Evolutionary conservation across 2,329 filamentous ascomycete species (phyloP).

Genomic region (Aspergillus transmontanensis): DNA sequence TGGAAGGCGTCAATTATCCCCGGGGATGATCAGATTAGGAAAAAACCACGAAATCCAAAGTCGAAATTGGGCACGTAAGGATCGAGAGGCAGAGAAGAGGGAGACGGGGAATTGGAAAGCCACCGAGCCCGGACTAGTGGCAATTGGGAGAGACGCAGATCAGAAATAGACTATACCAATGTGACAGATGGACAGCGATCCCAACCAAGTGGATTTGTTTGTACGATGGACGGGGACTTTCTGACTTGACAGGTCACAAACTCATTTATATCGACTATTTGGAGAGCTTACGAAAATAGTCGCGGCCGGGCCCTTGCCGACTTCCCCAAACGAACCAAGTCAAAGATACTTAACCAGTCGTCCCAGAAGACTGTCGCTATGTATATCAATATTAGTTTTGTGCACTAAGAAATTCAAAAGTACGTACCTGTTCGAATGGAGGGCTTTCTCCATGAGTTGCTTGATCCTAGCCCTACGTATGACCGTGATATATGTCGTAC

Average conservation of each 20-base stretch:
- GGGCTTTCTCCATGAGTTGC: neutral
- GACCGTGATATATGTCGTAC: neutral
- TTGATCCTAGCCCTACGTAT: neutral
- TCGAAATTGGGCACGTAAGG: neutral
- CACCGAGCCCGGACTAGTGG: constrained; percentile 1
- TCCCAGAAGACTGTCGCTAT: too few species aligned
- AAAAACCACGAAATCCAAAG: neutral
- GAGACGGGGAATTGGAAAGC: constrained; percentile 7
- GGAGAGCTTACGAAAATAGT: neutral
- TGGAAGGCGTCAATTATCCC: neutral
- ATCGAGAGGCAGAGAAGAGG: neutral
- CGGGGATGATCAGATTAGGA: neutral
- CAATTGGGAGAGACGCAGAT: constrained; percentile 12
- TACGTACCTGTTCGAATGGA: neutral
- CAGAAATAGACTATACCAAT: constrained; percentile 8
- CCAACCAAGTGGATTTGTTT: constrained; percentile 3
- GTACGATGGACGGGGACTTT: constrained; percentile 1
- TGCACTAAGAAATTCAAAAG: neutral
- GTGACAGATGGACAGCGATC: constrained; percentile 21
- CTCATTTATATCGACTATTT: constrained; percentile 1
- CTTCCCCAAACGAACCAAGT: neutral
- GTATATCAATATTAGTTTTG: neutral
- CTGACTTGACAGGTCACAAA: constrained; percentile 4
- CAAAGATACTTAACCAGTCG: neutral
- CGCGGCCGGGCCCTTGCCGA: neutral